Percentiles rank a stretch among this genome's conserved stretches.
Conservation (phyloP, 768 basidiomycete genomes). For the Rhizopogon vesiculosus region DNA sequence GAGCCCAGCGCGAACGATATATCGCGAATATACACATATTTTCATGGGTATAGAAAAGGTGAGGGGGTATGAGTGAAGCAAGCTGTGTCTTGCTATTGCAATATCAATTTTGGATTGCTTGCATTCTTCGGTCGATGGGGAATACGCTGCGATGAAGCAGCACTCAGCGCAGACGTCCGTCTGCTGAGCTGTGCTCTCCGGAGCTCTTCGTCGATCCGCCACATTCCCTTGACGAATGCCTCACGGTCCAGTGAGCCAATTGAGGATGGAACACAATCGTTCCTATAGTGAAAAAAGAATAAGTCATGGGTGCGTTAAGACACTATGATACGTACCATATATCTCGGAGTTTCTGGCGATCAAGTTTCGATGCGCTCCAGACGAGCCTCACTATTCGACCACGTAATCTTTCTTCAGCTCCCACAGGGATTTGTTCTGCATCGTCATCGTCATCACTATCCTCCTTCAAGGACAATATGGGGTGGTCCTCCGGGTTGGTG, state of each 20-base stretch:
- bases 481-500: conserved; percentile 36
- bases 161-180: conserved; percentile 26
- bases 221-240: conserved; percentile 74
- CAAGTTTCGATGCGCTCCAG: conserved; percentile 60
- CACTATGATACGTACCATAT: conserved; percentile 54
- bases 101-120: conserved; percentile 8
- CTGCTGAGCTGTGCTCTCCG: conserved; percentile 47
- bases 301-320: background rate
- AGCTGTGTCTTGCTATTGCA: background rate
- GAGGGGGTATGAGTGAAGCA: background rate
- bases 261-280: conserved; percentile 57
- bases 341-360: conserved; percentile 43
- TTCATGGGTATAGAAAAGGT: background rate
- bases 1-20: background rate
- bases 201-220: conserved; percentile 83
- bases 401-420: conserved; percentile 44
- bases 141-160: conserved; percentile 29
- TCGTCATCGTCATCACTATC: conserved; percentile 24
- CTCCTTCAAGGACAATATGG: conserved; percentile 6
- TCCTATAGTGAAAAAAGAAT: conserved; percentile 37
- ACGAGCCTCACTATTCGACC: conserved; percentile 54
- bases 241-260: conserved; percentile 61
- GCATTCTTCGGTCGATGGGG: conserved; percentile 23
- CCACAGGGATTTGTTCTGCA: conserved; percentile 19
- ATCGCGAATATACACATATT: background rate